Conservation (phyloP, 345 rosid species). For the Erucastrum elatum region DNA sequence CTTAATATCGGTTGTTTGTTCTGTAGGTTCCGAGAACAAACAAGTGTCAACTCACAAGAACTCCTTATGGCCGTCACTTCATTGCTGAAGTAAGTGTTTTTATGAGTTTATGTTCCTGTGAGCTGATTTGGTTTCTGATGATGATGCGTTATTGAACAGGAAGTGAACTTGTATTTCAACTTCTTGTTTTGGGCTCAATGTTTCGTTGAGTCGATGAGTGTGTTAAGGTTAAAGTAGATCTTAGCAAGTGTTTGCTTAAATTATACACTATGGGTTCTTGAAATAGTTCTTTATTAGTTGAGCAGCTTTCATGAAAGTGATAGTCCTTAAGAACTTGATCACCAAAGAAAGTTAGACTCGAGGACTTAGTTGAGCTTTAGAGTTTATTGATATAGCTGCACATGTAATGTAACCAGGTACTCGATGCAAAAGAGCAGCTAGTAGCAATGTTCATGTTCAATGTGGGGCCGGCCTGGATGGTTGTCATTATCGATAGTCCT, state of each 20-base stretch:
- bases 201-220: constrained; percentile 51
- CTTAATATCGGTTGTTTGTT: no score
- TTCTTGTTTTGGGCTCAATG: constrained; percentile 74
- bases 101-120: background rate
- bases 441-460: constrained; percentile 50
- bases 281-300: background rate
- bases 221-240: no score
- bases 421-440: constrained; percentile 61
- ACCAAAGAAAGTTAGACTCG: background rate
- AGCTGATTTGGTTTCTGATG: constrained; percentile 7
- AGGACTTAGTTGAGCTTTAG: background rate
- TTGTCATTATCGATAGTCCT: background rate
- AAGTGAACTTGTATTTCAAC: constrained; percentile 64
- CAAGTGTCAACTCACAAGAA: no score
- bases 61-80: no score
- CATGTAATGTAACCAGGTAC: constrained; percentile 36
- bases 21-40: no score
- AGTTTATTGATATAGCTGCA: constrained; percentile 1
- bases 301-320: background rate
- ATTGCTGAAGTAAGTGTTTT: no score
- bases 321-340: background rate
- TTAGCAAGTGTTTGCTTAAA: no score
- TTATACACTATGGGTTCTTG: no score
- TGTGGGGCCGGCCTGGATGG: background rate
- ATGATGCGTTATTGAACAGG: constrained; percentile 46